These are phyloP conservation scores for Calonectria pteridis DNA, from an alignment of 2,329 filamentous ascomycete species.

Conservation along the genomic window DNA sequence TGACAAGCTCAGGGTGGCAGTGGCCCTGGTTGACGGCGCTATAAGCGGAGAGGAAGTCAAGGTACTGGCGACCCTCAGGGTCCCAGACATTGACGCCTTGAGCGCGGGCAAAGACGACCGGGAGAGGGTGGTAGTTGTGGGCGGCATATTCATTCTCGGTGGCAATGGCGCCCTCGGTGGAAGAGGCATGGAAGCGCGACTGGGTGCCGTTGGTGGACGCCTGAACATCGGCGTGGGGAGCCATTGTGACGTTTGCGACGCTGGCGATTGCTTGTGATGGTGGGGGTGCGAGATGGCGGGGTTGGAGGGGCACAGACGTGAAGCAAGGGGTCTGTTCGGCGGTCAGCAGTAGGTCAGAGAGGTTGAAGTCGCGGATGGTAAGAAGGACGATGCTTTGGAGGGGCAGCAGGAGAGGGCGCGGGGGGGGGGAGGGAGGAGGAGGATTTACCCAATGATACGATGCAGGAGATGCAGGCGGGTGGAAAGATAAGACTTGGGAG, in stretches of 20 bases:
- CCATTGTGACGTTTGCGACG: slow-evolving; percentile 57
- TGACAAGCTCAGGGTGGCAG: slow-evolving; percentile 95
- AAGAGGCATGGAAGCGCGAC: slow-evolving; percentile 77
- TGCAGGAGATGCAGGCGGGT: background rate
- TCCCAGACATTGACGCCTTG: slow-evolving; percentile 94
- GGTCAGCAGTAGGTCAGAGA: background rate
- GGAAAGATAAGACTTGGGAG: slow-evolving; percentile 10
- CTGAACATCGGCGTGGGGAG: slow-evolving; percentile 67
- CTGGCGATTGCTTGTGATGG: slow-evolving; percentile 3
- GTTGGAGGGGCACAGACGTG: slow-evolving; percentile 13
- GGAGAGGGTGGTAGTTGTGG: slow-evolving; percentile 98
- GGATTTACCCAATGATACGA: background rate
- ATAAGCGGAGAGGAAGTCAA: slow-evolving; percentile 98
- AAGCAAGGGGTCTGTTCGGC: slow-evolving; percentile 1
- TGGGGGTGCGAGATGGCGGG: slow-evolving; percentile 8
- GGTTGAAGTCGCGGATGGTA: background rate
- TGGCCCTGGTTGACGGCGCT: slow-evolving; percentile 98
- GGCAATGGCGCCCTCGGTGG: slow-evolving; percentile 83
- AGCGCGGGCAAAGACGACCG: slow-evolving; percentile 90
- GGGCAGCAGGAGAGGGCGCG: background rate
- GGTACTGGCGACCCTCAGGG: slow-evolving; percentile 93
- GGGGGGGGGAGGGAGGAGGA: background rate
- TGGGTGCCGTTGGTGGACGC: slow-evolving; percentile 42
- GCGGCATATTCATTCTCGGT: slow-evolving; percentile 88
- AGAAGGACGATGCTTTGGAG: background rate